phyloP scores from a whole-genome alignment of 2,329 filamentous ascomycete genomes.

The Diaporthe sp. region DNA sequence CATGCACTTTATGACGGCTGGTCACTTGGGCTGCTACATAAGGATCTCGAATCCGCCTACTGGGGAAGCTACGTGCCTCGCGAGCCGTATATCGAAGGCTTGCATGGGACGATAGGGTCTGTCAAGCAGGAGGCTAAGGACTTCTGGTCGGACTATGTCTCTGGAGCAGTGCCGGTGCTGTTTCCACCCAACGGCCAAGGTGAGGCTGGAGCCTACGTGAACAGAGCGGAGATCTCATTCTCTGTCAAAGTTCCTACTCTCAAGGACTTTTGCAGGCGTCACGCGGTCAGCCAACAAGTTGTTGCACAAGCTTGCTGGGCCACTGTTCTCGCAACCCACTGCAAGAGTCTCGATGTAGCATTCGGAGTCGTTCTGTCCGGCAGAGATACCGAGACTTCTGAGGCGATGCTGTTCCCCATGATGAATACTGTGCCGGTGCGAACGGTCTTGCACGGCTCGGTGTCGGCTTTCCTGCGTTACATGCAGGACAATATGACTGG shows the following conservation, averaged over 20 bases:
- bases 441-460: slow-evolving; percentile 77
- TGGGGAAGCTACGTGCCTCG: slow-evolving; percentile 54
- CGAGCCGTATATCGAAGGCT: slow-evolving; percentile 62
- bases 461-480: slow-evolving; percentile 75
- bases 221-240: slow-evolving; percentile 62
- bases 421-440: slow-evolving; percentile 92
- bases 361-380: slow-evolving; percentile 90
- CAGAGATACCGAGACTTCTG: slow-evolving; percentile 78
- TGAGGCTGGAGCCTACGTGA: slow-evolving; percentile 24
- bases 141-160: slow-evolving; percentile 82
- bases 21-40: slow-evolving; percentile 81
- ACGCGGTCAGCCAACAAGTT: slow-evolving; percentile 80
- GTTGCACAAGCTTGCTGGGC: slow-evolving; percentile 84
- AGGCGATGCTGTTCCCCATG: slow-evolving; percentile 82
- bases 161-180: slow-evolving; percentile 57
- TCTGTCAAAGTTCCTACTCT: slow-evolving; percentile 55
- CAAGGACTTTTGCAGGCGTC: slow-evolving; percentile 71
- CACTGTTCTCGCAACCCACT: slow-evolving; percentile 73
- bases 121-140: slow-evolving; percentile 55
- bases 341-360: slow-evolving; percentile 76
- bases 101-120: slow-evolving; percentile 66
- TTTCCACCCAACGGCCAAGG: slow-evolving; percentile 16
- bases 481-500: slow-evolving; percentile 78
- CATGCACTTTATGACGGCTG: slow-evolving; percentile 93
- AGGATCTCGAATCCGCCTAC: slow-evolving; percentile 78